Conservation (phyloP, 2,329 filamentous ascomycete species). For the Tolypocladium tropicale region DNA sequence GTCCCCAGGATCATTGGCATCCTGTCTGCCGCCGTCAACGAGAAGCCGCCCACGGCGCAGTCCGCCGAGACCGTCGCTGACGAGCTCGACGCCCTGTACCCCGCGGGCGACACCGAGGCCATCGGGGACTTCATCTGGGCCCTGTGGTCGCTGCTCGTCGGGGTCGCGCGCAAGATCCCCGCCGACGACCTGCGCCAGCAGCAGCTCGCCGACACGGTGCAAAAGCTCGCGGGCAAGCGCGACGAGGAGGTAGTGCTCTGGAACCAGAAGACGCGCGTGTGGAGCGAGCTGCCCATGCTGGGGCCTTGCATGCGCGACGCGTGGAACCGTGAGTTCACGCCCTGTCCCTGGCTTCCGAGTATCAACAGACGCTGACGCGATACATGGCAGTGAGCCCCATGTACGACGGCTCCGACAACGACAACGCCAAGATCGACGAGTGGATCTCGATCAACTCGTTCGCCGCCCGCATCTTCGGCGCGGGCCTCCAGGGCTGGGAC, state of each 20-base stretch:
- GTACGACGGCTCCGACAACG: slow-evolving; percentile 12
- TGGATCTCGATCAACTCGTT: slow-evolving; percentile 24
- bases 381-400: slow-evolving; percentile 13
- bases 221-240: slow-evolving; percentile 11
- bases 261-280: slow-evolving; percentile 14
- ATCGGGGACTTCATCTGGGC: slow-evolving; percentile 17
- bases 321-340: slow-evolving; percentile 15
- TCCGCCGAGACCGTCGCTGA: slow-evolving; percentile 11
- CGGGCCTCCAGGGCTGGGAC: slow-evolving; percentile 10
- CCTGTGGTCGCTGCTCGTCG: slow-evolving; percentile 16
- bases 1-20: slow-evolving; percentile 8
- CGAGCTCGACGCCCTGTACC: slow-evolving; percentile 16
- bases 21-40: slow-evolving; percentile 14
- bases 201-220: slow-evolving; percentile 12
- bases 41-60: slow-evolving; percentile 3
- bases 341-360: too few species aligned
- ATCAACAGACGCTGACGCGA: neutral
- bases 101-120: slow-evolving; percentile 5
- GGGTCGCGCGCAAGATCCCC: slow-evolving; percentile 14
- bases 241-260: slow-evolving; percentile 16
- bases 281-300: slow-evolving; percentile 20
- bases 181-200: slow-evolving; percentile 14
- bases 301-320: slow-evolving; percentile 17
- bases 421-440: slow-evolving; percentile 9
- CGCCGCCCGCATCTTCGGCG: slow-evolving; percentile 17